phyloP scores from a whole-genome alignment of 805 yeast species.

The Barnettozyma vustinii region DNA sequence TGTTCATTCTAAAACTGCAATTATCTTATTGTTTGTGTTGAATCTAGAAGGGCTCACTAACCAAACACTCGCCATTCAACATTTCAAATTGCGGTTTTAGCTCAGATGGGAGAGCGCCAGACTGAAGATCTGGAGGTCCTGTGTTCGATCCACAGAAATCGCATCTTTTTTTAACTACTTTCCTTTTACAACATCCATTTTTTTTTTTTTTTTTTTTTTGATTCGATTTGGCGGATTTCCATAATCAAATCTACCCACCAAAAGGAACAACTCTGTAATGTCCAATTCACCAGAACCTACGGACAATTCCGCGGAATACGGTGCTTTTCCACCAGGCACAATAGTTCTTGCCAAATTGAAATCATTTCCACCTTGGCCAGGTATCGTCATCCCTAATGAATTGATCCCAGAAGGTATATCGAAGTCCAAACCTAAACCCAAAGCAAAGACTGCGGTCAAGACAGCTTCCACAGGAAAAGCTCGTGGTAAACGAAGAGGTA shows the following conservation, averaged over 20 bases:
- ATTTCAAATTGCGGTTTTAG: constrained; percentile 23
- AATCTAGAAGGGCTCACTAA: no score
- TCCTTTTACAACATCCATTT: constrained; percentile 9
- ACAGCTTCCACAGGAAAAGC: constrained; percentile 6
- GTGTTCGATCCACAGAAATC: constrained; percentile 76
- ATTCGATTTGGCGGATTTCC: background rate
- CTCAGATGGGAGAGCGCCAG: constrained; percentile 32
- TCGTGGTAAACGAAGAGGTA: constrained; percentile 9
- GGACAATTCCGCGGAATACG: constrained; percentile 11
- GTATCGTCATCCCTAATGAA: constrained; percentile 62
- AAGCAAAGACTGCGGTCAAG: constrained; percentile 19
- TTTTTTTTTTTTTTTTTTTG: constrained; percentile 1
- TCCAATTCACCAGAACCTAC: background rate
- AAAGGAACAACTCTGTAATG: background rate
- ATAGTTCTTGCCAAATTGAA: constrained; percentile 75
- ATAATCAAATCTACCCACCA: background rate
- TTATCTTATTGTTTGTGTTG: no score
- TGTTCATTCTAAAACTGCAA: no score
- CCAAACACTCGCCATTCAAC: no score
- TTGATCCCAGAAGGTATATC: constrained; percentile 54
- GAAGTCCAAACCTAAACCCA: constrained; percentile 42
- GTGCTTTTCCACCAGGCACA: constrained; percentile 40
- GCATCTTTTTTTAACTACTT: no score
- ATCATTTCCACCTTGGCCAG: constrained; percentile 91
- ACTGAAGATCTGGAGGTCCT: constrained; percentile 66